Conservation (phyloP, 1,139 yeast genomes). For the Blastobotrys illinoisensis region DNA sequence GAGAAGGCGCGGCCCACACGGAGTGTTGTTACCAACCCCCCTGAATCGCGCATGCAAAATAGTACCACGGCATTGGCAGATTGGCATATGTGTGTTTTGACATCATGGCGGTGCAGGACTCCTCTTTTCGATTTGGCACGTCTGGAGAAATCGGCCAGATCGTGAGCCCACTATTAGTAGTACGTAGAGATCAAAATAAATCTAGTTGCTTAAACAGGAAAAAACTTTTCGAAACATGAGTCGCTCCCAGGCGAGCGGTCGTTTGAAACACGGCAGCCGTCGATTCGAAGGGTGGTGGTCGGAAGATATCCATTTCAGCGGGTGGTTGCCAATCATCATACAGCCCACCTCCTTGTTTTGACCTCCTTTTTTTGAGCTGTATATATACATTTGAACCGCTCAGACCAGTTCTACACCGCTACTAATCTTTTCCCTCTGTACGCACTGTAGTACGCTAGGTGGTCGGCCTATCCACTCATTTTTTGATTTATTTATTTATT, state of each 20-base stretch:
- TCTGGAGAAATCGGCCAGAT: not conserved
- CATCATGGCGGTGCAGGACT: not conserved
- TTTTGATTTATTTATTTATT: no score
- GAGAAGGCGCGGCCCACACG: not conserved
- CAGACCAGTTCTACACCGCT: not conserved
- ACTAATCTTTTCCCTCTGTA: not conserved
- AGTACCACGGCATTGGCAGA: not conserved
- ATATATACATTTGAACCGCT: not conserved
- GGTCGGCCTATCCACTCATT: not conserved
- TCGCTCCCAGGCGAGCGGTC: not conserved
- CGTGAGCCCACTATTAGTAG: not conserved
- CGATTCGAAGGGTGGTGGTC: not conserved
- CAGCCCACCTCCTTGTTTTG: not conserved
- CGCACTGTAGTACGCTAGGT: not conserved
- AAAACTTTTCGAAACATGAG: not conserved
- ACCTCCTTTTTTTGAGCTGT: not conserved
- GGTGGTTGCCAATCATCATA: not conserved
- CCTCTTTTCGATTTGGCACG: not conserved
- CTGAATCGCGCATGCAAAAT: not conserved
- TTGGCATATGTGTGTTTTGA: not conserved
- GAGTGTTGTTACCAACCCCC: not conserved
- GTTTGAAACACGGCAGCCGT: not conserved
- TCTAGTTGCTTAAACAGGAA: not conserved
- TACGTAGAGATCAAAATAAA: not conserved
- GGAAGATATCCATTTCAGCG: not conserved